Conservation (phyloP, 257 asterid species). For the Jasminum sambac region DNA sequence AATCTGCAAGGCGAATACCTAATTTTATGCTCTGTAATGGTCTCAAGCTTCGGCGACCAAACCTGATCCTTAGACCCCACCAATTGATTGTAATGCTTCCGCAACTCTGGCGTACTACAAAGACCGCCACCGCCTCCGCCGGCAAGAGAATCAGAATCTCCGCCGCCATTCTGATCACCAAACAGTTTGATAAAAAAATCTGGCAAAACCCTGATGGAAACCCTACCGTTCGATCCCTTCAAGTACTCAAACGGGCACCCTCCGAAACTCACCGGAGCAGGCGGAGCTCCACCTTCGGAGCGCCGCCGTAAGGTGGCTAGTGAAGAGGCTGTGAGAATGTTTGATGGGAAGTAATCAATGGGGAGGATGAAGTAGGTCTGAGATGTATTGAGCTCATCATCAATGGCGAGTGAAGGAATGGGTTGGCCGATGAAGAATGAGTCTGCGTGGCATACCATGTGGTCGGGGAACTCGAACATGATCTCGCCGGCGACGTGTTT, state of each 20-base stretch:
- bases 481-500: conserved; percentile 67
- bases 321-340: conserved; percentile 49
- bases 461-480: conserved; percentile 79
- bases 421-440: conserved; percentile 82
- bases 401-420: conserved; percentile 53
- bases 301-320: conserved; percentile 37
- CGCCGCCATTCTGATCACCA: not conserved
- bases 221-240: conserved; percentile 64
- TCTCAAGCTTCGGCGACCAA: conserved; percentile 85
- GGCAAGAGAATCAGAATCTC: not conserved
- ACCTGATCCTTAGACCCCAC: conserved; percentile 59
- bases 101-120: conserved; percentile 85
- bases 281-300: not conserved
- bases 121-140: conserved; percentile 24
- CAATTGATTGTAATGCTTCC: conserved; percentile 60
- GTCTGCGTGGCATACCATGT: conserved; percentile 65
- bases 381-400: conserved; percentile 46
- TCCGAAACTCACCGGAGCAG: conserved; percentile 32
- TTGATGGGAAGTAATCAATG: conserved; percentile 45
- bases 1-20: conserved; percentile 74
- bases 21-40: conserved; percentile 62
- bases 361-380: conserved; percentile 74
- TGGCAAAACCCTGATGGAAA: conserved; percentile 57
- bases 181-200: conserved; percentile 55
- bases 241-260: conserved; percentile 58